A percentile compares a stretch with the other conserved stretches of the same genome.
These are phyloP conservation scores for Tolypocladium ovalisporum DNA, from an alignment of 2,329 filamentous ascomycete species.

Conservation along the genomic window DNA sequence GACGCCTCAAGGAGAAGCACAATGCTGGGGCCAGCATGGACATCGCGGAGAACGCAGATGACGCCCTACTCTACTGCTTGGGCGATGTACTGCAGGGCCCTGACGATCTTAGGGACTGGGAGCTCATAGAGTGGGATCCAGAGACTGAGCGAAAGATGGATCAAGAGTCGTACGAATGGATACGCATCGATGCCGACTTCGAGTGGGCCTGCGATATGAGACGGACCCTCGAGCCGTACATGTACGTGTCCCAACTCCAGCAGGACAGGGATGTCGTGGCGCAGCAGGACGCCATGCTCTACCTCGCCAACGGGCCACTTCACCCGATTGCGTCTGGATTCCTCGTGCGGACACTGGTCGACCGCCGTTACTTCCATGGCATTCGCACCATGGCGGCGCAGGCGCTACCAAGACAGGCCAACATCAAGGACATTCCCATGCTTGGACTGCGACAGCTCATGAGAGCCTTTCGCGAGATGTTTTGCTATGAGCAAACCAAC, in stretches of 20 bases:
- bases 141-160: constrained; percentile 89
- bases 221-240: constrained; percentile 78
- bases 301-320: constrained; percentile 53
- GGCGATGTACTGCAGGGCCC: constrained; percentile 80
- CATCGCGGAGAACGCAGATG: constrained; percentile 53
- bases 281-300: constrained; percentile 66
- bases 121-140: constrained; percentile 76
- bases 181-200: constrained; percentile 94
- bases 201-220: constrained; percentile 91
- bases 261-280: constrained; percentile 95
- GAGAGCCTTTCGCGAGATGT: constrained; percentile 78
- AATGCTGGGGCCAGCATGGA: constrained; percentile 47
- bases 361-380: constrained; percentile 85
- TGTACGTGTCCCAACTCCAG: constrained; percentile 95
- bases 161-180: constrained; percentile 96
- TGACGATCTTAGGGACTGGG: constrained; percentile 77
- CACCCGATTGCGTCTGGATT: constrained; percentile 83
- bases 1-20: constrained; percentile 67
- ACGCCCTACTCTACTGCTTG: constrained; percentile 79
- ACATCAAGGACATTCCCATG: constrained; percentile 53
- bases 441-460: constrained; percentile 76
- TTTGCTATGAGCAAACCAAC: constrained; percentile 66
- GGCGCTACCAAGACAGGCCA: constrained; percentile 66
- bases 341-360: constrained; percentile 79
- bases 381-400: constrained; percentile 79